Evolutionary conservation across 768 basidiomycete genomes (phyloP).

Genomic region (Cystofilobasidium capitatum): DNA sequence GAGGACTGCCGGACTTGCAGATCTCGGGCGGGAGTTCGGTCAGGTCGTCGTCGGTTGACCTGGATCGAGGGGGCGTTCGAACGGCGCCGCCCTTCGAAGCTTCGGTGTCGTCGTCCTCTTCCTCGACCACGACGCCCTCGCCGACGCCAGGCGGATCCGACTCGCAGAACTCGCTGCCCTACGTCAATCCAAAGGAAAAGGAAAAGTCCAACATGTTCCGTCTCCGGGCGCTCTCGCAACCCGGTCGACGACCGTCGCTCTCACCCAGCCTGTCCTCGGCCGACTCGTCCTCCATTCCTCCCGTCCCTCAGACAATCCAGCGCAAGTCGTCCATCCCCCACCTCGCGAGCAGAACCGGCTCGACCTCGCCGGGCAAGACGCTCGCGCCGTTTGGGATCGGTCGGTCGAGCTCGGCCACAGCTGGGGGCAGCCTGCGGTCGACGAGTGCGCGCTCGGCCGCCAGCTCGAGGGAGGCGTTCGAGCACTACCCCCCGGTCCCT

Average conservation of each 20-base stretch:
- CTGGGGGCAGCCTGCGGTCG: neutral
- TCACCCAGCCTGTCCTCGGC: neutral
- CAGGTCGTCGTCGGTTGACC: neutral
- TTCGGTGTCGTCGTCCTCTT: neutral
- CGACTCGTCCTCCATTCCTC: too few relatives aligned
- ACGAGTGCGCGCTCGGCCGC: neutral
- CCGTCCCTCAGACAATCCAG: slow-evolving; percentile 1
- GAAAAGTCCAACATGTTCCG: slow-evolving; percentile 1
- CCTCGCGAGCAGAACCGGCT: neutral
- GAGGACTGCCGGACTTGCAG: neutral
- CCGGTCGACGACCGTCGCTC: neutral
- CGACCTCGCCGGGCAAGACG: neutral
- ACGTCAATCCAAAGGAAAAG: neutral
- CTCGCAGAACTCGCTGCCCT: neutral
- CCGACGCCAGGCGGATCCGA: slow-evolving; percentile 1
- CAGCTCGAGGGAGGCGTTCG: slow-evolving; percentile 1
- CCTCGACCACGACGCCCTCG: neutral
- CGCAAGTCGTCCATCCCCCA: slow-evolving; percentile 1
- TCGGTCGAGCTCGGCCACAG: neutral
- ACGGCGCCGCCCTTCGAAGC: neutral
- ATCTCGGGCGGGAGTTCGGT: neutral
- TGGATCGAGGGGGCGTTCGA: neutral
- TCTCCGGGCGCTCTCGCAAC: neutral
- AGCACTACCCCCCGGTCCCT: neutral
- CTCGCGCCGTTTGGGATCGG: neutral